phyloP scores from a whole-genome alignment of 169 alveolate genomes.

The Fabrea salina region DNA sequence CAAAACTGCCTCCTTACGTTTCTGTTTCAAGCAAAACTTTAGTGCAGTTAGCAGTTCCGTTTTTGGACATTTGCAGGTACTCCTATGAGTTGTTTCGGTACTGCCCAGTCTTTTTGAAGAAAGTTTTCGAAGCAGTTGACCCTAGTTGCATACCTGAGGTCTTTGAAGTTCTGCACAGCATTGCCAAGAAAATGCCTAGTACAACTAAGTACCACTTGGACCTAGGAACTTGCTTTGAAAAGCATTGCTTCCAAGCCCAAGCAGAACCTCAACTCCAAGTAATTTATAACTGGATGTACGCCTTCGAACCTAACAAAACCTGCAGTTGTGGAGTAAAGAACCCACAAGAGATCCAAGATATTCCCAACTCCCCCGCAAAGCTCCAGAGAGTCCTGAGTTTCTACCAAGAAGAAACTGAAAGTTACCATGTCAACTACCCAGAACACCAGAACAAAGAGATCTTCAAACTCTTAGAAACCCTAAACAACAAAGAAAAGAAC shows the following conservation, averaged over 20 bases:
- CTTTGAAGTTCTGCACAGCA: background rate
- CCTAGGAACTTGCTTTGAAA: background rate
- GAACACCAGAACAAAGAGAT: background rate
- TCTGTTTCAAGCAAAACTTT: background rate
- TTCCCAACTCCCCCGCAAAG: conserved; percentile 5
- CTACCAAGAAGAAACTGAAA: background rate
- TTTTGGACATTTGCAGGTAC: background rate
- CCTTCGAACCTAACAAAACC: background rate
- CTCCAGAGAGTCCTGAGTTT: background rate
- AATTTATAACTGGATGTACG: conserved; percentile 11
- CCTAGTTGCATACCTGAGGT: background rate
- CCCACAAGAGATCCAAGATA: background rate
- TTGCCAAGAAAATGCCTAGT: background rate
- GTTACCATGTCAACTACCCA: background rate
- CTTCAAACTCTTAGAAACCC: background rate
- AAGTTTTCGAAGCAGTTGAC: background rate
- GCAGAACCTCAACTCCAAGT: background rate
- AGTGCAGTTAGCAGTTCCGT: background rate
- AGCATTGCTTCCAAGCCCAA: background rate
- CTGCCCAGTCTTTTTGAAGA: background rate
- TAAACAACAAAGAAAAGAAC: background rate
- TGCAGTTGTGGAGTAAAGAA: background rate
- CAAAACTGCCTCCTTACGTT: background rate
- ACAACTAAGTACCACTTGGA: background rate
- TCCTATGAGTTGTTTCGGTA: background rate